phyloP scores from a whole-genome alignment of 768 basidiomycete species.

The Rhodotorula paludigena region DNA sequence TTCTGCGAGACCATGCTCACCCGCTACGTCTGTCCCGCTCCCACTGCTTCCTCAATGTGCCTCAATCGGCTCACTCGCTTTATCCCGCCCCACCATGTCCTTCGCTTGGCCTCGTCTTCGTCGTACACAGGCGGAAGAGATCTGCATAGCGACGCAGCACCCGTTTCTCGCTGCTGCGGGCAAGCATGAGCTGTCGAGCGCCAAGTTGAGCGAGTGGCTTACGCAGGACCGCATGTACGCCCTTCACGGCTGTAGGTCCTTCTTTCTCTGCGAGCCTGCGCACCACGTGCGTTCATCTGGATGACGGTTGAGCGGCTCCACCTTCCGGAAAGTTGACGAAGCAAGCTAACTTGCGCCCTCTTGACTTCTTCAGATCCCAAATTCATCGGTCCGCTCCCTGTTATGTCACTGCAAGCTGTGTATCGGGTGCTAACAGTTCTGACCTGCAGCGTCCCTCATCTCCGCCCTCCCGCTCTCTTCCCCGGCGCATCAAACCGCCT shows the following conservation, averaged over 20 bases:
- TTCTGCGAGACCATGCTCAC: conserved; percentile 16
- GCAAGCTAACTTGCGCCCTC: no score
- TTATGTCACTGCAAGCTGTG: no score
- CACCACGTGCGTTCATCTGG: background rate
- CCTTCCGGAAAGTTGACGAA: no score
- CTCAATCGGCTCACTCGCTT: no score
- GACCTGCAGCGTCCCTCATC: conserved; percentile 52
- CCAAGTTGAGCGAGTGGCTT: conserved; percentile 60
- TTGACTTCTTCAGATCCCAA: conserved; percentile 52
- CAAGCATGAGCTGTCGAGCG: conserved; percentile 52
- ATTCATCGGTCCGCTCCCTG: conserved; percentile 57
- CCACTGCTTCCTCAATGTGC: no score
- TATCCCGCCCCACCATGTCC: background rate
- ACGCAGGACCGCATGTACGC: conserved; percentile 71
- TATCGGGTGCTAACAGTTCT: background rate
- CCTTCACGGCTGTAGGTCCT: conserved; percentile 55
- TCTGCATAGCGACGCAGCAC: conserved; percentile 54
- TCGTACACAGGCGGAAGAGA: background rate
- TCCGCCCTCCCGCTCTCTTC: conserved; percentile 54
- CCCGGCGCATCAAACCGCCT: background rate
- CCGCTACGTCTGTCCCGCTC: conserved; percentile 15
- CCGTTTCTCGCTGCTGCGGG: conserved; percentile 61
- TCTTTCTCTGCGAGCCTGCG: no score
- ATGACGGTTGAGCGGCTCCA: no score
- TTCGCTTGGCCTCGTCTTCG: background rate